Evolutionary conservation across 2,329 filamentous ascomycete species (phyloP), one percentile per base, ranked within the genome.

Genomic region (Aphanocladium album): DNA sequence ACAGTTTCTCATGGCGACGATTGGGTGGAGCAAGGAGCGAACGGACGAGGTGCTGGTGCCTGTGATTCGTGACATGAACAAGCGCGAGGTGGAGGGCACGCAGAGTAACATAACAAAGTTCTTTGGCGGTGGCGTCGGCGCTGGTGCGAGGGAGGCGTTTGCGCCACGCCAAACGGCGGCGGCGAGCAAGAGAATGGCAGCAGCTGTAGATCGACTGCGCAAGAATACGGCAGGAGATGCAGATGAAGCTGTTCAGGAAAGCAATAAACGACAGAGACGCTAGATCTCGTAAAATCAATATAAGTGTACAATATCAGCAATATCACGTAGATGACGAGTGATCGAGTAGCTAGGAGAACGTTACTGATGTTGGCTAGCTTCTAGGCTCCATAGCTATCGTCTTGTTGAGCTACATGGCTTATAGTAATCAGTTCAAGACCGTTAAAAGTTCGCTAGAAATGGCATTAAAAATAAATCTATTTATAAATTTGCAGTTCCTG

Each of bases 31-130:
- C 59, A 88, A 89, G 72, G 93, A 98, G 73, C 82, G 92, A 8
- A 98, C 93, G 0, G 95, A 99, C 69, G 95, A 99, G 73, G 90
- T 99, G 2, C 83, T 99, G 1, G 91, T 99, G 1, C 95, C 95
- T 0, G 96, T 99, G 1, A 95, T 99, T 64, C 83, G 88, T 60
- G 95, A 99, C 69, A 96, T 99, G 90, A 98, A 98, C 71, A 84
- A 86, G 4, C 83, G 95, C 43, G 89, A 91, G 65, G 81, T 86
- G 30, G 95, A 98, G 76, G 95, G 95, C 7, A 98, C 93, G 19
- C 95, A 99, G 78, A 88, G 87, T 62, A 99, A 99, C 67, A 96
- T 99, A 65, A 99, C 95, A n/a, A 82, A 87, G 25, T 99, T 88
- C 73, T 97, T 98, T 72, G 84, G 86, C 14, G 93, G 93, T 0